Base-by-base conservation (phyloP, 306 rosid species). In the Cicer bijugum region DNA sequence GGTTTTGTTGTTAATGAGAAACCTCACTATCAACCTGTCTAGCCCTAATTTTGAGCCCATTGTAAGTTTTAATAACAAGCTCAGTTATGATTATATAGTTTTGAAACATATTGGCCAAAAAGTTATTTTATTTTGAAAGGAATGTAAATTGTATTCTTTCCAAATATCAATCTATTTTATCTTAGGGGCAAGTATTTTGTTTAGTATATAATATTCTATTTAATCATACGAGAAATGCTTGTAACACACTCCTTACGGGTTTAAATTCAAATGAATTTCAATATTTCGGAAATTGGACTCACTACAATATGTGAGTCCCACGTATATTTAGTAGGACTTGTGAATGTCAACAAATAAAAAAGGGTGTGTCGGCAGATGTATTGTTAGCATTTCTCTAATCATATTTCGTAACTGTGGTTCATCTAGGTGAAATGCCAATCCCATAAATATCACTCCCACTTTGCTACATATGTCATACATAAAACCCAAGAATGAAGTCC, bases 1-100 rank as follows among this genome's bases (percentile, higher is more conserved):
- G 97, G 94, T 92, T 80, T 78, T 92, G 87, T 78, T 92, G 85
- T 80, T 92, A 71, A 92, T 90, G 98, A 83, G 85, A 83, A 92
- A 92, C 77, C 98, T 92, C 88, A 85, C 86, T 55, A 16, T 87
- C 79, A 92, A 92, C 81, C 77, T 92, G 85, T 82, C 92, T 60
- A 84, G 81, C 75, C 96, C 96, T 19, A 87, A 84, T 72, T 88
- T 84, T 82, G 96, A 88, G 75, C 89, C 91, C 65, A 19, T 86
- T 50, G 96, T 90, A 80, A 88, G 92, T 85, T 75, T 38, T 66
- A 55, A 69, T 61, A 69, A 56, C 39, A 38, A 61, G 52, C 9
- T 48, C 46, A 48, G 9, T 33, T 40, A 51, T 7, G 43, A 33
- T 67, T 39, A 15, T 10, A 40, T 59, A 44, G 9, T 37, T 61